phyloP scores from a whole-genome alignment of 768 basidiomycete species.

The Naematelia aurantialba region DNA sequence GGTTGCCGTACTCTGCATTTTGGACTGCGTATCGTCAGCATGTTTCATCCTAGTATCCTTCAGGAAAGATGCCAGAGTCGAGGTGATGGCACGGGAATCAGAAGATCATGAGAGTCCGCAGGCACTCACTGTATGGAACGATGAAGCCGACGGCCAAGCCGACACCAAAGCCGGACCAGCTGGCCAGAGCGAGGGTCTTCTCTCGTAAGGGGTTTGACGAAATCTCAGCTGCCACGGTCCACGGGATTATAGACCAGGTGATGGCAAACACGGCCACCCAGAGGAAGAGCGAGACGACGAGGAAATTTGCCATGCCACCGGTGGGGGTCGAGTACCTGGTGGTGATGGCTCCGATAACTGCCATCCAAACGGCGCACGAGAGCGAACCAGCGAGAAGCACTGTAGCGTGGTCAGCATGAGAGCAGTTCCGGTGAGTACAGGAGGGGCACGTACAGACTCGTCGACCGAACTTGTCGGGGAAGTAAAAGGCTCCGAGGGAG shows the following conservation, averaged over 20 bases:
- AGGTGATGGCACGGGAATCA: no score
- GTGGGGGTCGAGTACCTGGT: constrained; percentile 9
- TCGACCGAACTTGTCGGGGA: constrained; percentile 15
- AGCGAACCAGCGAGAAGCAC: constrained; percentile 13
- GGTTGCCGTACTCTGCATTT: constrained; percentile 23
- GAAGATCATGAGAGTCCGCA: neutral
- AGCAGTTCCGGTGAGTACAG: no score
- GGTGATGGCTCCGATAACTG: constrained; percentile 11
- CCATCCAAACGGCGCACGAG: constrained; percentile 13
- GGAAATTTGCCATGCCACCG: constrained; percentile 4
- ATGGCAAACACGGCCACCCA: constrained; percentile 5
- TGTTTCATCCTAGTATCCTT: no score
- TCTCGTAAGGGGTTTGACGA: constrained; percentile 22
- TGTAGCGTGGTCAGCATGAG: neutral
- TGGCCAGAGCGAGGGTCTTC: constrained; percentile 24
- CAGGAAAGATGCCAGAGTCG: no score
- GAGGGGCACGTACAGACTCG: neutral
- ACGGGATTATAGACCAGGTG: constrained; percentile 15
- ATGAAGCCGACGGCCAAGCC: constrained; percentile 28
- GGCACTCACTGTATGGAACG: constrained; percentile 20
- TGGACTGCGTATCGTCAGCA: no score
- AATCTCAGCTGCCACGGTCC: constrained; percentile 29
- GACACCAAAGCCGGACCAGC: constrained; percentile 17
- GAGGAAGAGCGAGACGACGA: constrained; percentile 15
- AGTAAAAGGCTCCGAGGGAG: constrained; percentile 10